These are phyloP conservation scores for Colletotrichum agaves DNA, from an alignment of 2,329 filamentous ascomycete species.

Conservation along the genomic window DNA sequence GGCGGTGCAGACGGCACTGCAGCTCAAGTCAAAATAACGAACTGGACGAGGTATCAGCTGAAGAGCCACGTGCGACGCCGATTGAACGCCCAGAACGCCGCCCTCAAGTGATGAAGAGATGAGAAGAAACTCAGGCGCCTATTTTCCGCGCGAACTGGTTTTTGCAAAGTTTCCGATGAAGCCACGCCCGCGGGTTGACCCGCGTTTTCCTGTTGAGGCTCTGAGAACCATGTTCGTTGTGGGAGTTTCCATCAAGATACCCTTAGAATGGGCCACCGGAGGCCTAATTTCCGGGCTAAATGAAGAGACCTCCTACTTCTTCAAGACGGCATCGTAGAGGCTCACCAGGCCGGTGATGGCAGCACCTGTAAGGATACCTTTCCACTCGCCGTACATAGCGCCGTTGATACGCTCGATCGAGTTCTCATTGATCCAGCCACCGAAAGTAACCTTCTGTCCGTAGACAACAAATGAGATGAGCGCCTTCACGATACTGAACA, in stretches of 20 bases:
- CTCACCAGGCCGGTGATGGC: slow-evolving; percentile 75
- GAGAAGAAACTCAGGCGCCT: slow-evolving; percentile 1
- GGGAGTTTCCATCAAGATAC: not conserved
- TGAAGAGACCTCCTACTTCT: slow-evolving; percentile 60
- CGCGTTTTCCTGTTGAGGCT: not conserved
- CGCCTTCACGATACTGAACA: slow-evolving; percentile 90
- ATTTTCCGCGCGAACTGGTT: not conserved
- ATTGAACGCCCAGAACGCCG: slow-evolving; percentile 38
- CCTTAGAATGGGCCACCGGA: not conserved
- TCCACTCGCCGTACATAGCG: slow-evolving; percentile 77
- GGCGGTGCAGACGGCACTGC: not conserved
- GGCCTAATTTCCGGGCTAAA: not conserved
- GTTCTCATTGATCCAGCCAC: slow-evolving; percentile 68
- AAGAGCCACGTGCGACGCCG: slow-evolving; percentile 36
- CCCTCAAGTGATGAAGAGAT: slow-evolving; percentile 25
- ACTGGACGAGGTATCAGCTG: slow-evolving; percentile 36
- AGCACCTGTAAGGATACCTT: slow-evolving; percentile 74
- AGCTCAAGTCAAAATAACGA: not conserved
- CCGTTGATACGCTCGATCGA: slow-evolving; percentile 72
- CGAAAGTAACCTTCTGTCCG: slow-evolving; percentile 70
- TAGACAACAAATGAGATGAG: slow-evolving; percentile 85
- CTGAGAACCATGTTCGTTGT: not conserved
- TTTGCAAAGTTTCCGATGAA: not conserved
- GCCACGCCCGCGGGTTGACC: not conserved
- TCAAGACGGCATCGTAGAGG: slow-evolving; percentile 81